Evolutionary conservation across 164 flowering plant species (phyloP), one percentile per base, ranked within the genome.

Genomic region (Sedum album): DNA sequence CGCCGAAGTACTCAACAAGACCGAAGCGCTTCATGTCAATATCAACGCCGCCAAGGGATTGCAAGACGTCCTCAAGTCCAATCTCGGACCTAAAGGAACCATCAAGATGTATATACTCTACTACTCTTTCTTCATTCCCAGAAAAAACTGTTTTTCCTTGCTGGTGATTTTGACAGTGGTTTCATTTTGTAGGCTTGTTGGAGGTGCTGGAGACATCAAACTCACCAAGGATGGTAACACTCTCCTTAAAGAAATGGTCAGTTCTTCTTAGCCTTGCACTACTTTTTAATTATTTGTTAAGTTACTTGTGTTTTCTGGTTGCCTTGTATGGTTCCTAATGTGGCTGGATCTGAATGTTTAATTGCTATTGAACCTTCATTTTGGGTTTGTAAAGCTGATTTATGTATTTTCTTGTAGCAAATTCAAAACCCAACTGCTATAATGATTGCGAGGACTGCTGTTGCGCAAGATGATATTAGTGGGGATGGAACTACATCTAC

Each of bases 401-500:
- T n/a, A n/a, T 35, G 38, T 35, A 7, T 3, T 35, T 35, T 44
- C 15, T 61, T 82, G 71, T 84, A 95, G 99, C 99, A 92, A 95
- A 95, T 92, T 73, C 97, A 92, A 80, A 95, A 89, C 61, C 99
- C 99, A 6, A 92, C 99, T 25, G 97, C 99, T 1, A 88, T 95
- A 17, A 95, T 95, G 97, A 95, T 95, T 77, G 99, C 99, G 28
- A 85, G 99, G 74, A 95, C 99, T 25, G 99, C 99, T 68, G 97
- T 90, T 77, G 99, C 99, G 53, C 99, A 95, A 73, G 97, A 95
- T 80, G 99, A 95, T 72, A 82, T 82, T 21, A 95, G 94, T 80
- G 99, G 99, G 30, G 99, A 92, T 81, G 99, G 99, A 36, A 92
- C 99, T n/a, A 95, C 99, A 63, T 92, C 99, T 53, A 95, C 97